Evolutionary conservation across 306 rosid species (phyloP).

Genomic region (Sicyos baderoa): DNA sequence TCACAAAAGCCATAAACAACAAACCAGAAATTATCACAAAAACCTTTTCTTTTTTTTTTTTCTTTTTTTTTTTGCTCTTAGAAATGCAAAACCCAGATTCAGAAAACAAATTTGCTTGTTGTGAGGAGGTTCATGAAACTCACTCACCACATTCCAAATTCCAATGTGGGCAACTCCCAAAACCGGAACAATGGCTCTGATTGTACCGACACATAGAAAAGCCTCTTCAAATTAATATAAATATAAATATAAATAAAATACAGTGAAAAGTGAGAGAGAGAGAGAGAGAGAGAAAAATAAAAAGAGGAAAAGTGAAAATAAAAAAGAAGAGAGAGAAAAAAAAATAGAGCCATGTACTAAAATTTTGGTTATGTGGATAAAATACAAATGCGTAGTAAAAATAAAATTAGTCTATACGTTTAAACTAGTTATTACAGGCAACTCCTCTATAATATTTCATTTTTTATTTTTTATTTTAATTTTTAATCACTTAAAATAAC

Average conservation of each 20-base stretch:
- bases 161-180: background rate
- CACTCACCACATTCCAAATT: background rate
- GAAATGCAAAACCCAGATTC: background rate
- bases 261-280: conserved; percentile 14
- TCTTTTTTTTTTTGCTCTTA: no score
- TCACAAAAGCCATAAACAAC: background rate
- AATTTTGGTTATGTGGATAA: no score
- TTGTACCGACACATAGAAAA: conserved; percentile 9
- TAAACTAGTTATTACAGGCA: no score
- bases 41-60: no score
- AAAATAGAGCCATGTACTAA: background rate
- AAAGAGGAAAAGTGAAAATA: conserved; percentile 36
- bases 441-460: no score
- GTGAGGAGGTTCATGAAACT: background rate
- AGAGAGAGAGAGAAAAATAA: conserved; percentile 45
- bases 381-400: no score
- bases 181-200: background rate
- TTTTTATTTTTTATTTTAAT: no score
- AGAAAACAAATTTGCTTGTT: conserved; percentile 8
- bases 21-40: background rate
- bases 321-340: background rate
- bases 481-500: no score
- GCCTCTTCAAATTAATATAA: background rate
- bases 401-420: no score
- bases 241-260: background rate